Evolutionary conservation across 352 stramenopile genomes (phyloP).

Genomic region (Phytopythium aichiense): DNA sequence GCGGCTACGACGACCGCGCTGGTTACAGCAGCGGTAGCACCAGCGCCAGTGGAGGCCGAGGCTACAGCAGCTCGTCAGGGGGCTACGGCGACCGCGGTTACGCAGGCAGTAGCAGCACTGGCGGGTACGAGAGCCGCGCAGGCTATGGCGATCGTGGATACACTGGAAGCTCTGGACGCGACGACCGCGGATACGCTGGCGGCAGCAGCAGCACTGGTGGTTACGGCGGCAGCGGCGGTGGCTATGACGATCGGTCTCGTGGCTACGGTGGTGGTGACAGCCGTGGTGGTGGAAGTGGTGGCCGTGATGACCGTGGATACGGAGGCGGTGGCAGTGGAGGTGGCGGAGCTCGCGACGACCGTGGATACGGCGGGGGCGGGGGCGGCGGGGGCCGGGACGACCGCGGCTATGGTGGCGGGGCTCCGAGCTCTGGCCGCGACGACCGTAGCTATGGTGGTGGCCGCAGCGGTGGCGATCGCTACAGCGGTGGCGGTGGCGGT

Average conservation of each 20-base stretch:
- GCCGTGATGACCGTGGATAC: slow-evolving; percentile 3
- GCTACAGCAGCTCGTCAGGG: slow-evolving; percentile 17
- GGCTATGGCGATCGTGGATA: slow-evolving; percentile 23
- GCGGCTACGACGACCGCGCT: slow-evolving; percentile 17
- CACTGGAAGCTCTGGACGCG: slow-evolving; percentile 16
- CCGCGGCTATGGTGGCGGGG: slow-evolving; percentile 12
- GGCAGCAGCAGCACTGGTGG: slow-evolving; percentile 18
- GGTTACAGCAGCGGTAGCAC: slow-evolving; percentile 14
- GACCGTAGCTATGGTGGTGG: slow-evolving; percentile 12
- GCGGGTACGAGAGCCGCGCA: slow-evolving; percentile 8
- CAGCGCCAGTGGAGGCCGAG: slow-evolving; percentile 12
- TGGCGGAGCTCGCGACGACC: slow-evolving; percentile 3
- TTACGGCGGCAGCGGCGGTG: background rate
- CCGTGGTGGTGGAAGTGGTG: background rate
- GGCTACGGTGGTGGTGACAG: background rate
- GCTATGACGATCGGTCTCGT: no score
- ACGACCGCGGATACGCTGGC: slow-evolving; percentile 13
- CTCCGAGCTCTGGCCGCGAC: slow-evolving; percentile 4
- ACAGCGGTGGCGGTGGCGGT: slow-evolving; percentile 8
- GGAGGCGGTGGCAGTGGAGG: slow-evolving; percentile 7
- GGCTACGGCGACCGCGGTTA: slow-evolving; percentile 20
- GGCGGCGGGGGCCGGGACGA: background rate
- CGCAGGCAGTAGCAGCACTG: slow-evolving; percentile 16
- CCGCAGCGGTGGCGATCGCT: slow-evolving; percentile 8
- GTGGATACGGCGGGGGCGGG: background rate